These are phyloP conservation scores for Salix dunnii DNA, from an alignment of 345 rosid species.

Conservation along the genomic window DNA sequence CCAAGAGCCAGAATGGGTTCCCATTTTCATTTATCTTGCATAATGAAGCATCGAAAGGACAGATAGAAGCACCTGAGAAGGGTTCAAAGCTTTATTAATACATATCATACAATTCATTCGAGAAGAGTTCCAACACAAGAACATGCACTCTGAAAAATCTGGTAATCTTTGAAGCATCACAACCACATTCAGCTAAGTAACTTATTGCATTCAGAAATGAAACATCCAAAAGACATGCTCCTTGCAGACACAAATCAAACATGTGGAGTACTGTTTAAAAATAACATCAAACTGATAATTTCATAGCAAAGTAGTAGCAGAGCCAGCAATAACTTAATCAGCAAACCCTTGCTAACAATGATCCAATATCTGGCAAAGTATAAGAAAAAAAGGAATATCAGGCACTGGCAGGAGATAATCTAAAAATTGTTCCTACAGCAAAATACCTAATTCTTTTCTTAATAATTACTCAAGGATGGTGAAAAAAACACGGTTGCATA, in stretches of 20 bases:
- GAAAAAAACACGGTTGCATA: background rate
- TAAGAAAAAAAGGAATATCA: background rate
- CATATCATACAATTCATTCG: background rate
- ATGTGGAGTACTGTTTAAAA: background rate
- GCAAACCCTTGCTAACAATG: background rate
- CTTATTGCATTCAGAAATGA: background rate
- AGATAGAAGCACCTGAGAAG: slow-evolving; percentile 22
- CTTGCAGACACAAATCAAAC: background rate
- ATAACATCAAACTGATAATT: background rate
- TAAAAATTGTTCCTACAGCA: background rate
- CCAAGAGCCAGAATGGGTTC: slow-evolving; percentile 34
- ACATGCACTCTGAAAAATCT: slow-evolving; percentile 11
- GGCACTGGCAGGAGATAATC: background rate
- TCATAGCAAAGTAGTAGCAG: background rate
- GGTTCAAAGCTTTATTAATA: slow-evolving; percentile 24
- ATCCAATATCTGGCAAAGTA: background rate
- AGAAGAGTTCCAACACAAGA: slow-evolving; percentile 7
- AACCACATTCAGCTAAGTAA: background rate
- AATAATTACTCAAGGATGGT: background rate
- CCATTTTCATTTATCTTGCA: slow-evolving; percentile 21
- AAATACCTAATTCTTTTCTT: background rate
- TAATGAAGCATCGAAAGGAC: slow-evolving; percentile 24
- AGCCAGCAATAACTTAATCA: background rate
- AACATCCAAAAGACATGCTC: background rate
- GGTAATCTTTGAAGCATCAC: background rate